Conservation (phyloP, 2,329 filamentous ascomycete species). For the Truncatella angustata region DNA sequence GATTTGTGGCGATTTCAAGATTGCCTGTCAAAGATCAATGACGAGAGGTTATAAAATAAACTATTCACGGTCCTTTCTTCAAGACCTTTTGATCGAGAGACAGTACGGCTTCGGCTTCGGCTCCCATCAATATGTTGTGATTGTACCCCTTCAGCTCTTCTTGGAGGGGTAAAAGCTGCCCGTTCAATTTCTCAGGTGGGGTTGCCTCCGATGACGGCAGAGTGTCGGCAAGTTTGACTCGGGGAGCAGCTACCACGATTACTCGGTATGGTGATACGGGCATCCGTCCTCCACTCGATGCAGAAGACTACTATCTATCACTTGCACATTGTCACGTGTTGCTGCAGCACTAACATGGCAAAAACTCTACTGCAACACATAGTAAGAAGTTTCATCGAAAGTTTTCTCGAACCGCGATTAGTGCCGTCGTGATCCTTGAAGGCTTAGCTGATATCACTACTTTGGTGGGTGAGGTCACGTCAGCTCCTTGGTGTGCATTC, state of each 20-base stretch:
- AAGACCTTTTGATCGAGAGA: no score
- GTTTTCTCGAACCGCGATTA: neutral
- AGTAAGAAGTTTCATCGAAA: neutral
- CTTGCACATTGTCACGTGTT: no score
- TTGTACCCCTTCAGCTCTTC: neutral
- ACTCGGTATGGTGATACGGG: no score
- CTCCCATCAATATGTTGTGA: no score
- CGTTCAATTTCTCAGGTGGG: constrained; percentile 5
- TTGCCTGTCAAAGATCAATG: neutral
- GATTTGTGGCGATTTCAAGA: neutral
- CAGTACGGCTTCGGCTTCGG: no score
- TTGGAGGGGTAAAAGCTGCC: neutral
- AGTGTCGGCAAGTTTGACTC: neutral
- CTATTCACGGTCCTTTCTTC: no score
- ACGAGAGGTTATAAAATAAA: neutral
- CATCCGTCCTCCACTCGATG: no score
- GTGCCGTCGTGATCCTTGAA: neutral
- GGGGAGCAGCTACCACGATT: neutral
- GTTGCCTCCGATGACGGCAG: constrained; percentile 6
- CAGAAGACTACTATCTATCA: no score
- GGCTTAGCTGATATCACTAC: neutral
- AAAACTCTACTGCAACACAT: neutral
- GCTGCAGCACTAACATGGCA: neutral
- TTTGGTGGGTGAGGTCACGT: neutral
- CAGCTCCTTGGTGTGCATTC: neutral